Conservation (phyloP, 1,284 basidiomycete genomes). For the Trichosporon inkin region DNA sequence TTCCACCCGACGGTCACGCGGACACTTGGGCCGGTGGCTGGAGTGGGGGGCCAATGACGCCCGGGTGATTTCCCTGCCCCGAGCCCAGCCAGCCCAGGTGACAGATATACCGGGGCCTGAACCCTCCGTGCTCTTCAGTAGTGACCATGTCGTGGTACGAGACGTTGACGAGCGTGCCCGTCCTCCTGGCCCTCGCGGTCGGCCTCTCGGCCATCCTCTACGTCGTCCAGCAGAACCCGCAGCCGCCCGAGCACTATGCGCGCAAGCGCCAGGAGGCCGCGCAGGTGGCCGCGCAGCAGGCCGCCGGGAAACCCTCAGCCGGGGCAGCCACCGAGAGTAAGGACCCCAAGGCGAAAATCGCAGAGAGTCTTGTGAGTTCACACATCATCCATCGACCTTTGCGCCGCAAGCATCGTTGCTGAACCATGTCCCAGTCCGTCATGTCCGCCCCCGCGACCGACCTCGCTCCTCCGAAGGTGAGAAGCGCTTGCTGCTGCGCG, state of each 20-base stretch:
- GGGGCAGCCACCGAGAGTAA: not conserved
- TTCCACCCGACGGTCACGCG: not conserved
- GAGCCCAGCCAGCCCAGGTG: no score
- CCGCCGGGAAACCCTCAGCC: not conserved
- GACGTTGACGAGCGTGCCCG: constrained; percentile 37
- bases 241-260: constrained; percentile 9
- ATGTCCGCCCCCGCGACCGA: constrained; percentile 48
- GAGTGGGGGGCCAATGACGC: no score
- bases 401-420: not conserved
- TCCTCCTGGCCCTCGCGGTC: constrained; percentile 34
- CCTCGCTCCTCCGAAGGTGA: constrained; percentile 46
- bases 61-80: no score
- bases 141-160: constrained; percentile 24
- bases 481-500: constrained; percentile 8
- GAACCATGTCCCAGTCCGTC: constrained; percentile 22
- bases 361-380: not conserved
- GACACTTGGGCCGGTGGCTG: no score
- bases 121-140: not conserved
- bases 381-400: constrained; percentile 10
- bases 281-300: not conserved
- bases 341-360: constrained; percentile 5
- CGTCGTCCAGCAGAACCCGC: constrained; percentile 25
- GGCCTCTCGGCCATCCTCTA: constrained; percentile 27
- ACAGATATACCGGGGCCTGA: not conserved
- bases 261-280: not conserved